Evolutionary conservation across 148 eudicot genomes (phyloP).

Genomic region (Vaccinium vitisidaea): DNA sequence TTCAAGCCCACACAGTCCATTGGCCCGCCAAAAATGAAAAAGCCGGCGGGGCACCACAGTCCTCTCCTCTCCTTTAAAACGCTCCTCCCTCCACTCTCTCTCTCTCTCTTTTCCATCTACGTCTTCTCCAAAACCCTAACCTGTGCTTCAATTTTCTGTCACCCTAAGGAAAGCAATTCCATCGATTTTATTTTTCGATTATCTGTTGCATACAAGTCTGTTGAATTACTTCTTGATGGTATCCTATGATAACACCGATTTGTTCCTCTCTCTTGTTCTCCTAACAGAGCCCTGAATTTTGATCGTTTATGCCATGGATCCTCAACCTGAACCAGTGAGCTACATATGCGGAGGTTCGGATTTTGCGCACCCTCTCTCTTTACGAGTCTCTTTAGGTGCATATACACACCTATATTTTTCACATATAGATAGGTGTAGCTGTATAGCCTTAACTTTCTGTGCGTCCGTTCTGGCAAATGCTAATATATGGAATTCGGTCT

Average conservation of each 20-base stretch:
- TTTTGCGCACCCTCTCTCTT: neutral
- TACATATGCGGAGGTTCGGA: constrained; percentile 66
- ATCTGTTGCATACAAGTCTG: neutral
- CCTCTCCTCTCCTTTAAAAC: neutral
- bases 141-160: neutral
- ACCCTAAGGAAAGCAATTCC: neutral
- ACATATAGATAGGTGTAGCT: neutral
- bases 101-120: neutral
- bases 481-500: neutral
- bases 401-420: neutral
- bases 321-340: constrained; percentile 72
- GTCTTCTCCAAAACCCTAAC: neutral
- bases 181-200: neutral
- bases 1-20: no score
- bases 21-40: no score
- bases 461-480: no score
- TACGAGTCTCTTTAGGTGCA: neutral
- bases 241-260: neutral
- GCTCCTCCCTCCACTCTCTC: neutral
- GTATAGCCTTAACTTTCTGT: neutral
- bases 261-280: neutral
- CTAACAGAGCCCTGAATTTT: neutral
- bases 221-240: neutral
- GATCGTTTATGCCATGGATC: constrained; percentile 44
- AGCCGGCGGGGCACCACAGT: no score